A percentile compares a stretch with the other conserved stretches of the same genome.
These are phyloP conservation scores for Heliamphora exappendiculata DNA, from an alignment of 148 eudicot species.

Conservation along the genomic window DNA sequence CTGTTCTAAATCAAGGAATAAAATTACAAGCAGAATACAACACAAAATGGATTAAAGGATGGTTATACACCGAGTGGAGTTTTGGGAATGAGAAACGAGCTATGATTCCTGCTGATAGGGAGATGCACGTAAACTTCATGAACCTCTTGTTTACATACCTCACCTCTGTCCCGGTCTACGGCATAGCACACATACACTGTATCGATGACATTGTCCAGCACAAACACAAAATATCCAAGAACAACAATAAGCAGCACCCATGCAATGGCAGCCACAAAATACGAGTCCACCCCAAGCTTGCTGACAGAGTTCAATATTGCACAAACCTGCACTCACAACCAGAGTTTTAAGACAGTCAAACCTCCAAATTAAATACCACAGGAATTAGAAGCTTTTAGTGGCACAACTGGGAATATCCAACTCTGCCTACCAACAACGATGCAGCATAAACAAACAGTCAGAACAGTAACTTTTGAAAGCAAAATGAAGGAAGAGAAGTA, in stretches of 20 bases:
- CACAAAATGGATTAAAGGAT: background rate
- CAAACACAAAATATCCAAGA: constrained; percentile 61
- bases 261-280: constrained; percentile 51
- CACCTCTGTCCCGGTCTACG: constrained; percentile 70
- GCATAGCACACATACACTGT: constrained; percentile 90
- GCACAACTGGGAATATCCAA: background rate
- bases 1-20: background rate
- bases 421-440: constrained; percentile 1
- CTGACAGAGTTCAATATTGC: constrained; percentile 50
- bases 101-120: constrained; percentile 66
- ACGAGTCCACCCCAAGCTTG: constrained; percentile 57
- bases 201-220: constrained; percentile 76
- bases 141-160: constrained; percentile 53
- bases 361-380: background rate
- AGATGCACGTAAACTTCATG: constrained; percentile 85
- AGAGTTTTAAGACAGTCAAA: background rate
- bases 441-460: background rate
- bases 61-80: constrained; percentile 49
- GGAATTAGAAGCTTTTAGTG: background rate
- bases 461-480: background rate
- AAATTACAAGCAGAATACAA: constrained; percentile 6
- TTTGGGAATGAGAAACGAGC: constrained; percentile 34
- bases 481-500: background rate
- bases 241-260: constrained; percentile 58
- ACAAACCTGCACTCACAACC: constrained; percentile 47